phyloP scores from a whole-genome alignment of 345 rosid species.

The Eutrema japonicum region DNA sequence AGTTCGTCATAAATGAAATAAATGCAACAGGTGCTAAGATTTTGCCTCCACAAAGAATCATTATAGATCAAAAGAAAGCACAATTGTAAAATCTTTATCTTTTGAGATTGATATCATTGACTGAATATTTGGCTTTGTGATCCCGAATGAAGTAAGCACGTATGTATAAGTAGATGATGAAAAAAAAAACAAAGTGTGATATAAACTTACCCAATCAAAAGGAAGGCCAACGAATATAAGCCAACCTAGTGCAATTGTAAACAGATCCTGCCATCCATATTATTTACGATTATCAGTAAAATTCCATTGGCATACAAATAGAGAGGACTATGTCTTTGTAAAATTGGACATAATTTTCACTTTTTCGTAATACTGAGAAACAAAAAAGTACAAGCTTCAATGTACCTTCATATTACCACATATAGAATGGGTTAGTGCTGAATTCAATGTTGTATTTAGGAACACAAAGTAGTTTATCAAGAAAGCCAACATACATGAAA shows the following conservation, averaged over 20 bases:
- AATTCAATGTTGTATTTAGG: constrained; percentile 75
- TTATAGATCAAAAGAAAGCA: neutral
- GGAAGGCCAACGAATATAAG: constrained; percentile 75
- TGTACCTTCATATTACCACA: constrained; percentile 76
- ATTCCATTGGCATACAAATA: neutral
- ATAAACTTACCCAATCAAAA: constrained; percentile 51
- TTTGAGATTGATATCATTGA: neutral
- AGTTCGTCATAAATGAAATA: neutral
- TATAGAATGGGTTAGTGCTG: constrained; percentile 72
- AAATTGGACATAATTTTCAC: neutral
- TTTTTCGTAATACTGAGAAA: neutral
- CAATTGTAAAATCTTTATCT: neutral
- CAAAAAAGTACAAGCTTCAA: neutral
- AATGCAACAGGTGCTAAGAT: neutral
- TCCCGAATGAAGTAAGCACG: neutral
- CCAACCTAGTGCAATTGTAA: constrained; percentile 79
- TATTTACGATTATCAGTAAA: constrained; percentile 11
- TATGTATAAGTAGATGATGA: neutral
- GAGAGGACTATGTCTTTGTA: neutral
- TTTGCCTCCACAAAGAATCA: neutral
- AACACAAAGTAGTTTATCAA: constrained; percentile 63
- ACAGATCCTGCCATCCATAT: constrained; percentile 56
- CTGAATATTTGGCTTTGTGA: neutral
- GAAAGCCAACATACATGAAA: constrained; percentile 74
- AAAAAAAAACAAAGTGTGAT: neutral